Conservation (phyloP, 257 asterid species). For the Voacanga thouarsii region DNA sequence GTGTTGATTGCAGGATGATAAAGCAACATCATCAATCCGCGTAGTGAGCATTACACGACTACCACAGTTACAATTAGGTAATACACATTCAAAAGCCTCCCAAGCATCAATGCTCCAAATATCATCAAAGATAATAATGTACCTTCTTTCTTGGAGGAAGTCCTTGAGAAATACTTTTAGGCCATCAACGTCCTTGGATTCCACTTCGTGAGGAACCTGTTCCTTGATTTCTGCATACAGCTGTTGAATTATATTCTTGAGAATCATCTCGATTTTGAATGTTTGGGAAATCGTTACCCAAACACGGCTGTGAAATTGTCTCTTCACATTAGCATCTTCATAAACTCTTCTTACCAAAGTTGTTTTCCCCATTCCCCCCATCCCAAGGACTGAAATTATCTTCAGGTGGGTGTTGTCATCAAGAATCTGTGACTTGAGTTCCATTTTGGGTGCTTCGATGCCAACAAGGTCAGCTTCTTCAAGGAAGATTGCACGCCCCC, state of each 20-base stretch:
- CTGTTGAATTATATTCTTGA: neutral
- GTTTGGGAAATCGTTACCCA: neutral
- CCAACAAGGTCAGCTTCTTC: conserved; percentile 11
- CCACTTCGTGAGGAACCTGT: neutral
- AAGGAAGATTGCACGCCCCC: neutral
- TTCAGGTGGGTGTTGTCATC: neutral
- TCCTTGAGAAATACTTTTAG: neutral
- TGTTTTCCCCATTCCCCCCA: conserved; percentile 12
- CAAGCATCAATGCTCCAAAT: conserved; percentile 26
- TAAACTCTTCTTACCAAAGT: conserved; percentile 5
- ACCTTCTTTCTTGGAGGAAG: neutral
- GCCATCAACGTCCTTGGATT: neutral
- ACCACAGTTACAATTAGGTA: conserved; percentile 22
- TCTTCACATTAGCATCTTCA: neutral
- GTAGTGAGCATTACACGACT: conserved; percentile 36
- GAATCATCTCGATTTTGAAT: neutral
- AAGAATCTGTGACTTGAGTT: neutral
- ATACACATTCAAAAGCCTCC: conserved; percentile 27
- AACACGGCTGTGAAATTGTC: neutral
- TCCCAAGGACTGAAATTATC: neutral
- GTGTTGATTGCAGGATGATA: conserved; percentile 3
- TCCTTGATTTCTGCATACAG: neutral
- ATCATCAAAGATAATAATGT: conserved; percentile 34
- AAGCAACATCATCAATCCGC: conserved; percentile 3
- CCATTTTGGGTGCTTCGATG: neutral